Base-by-base conservation (phyloP, 2,329 filamentous ascomycete species). In the Coniella vitis region DNA sequence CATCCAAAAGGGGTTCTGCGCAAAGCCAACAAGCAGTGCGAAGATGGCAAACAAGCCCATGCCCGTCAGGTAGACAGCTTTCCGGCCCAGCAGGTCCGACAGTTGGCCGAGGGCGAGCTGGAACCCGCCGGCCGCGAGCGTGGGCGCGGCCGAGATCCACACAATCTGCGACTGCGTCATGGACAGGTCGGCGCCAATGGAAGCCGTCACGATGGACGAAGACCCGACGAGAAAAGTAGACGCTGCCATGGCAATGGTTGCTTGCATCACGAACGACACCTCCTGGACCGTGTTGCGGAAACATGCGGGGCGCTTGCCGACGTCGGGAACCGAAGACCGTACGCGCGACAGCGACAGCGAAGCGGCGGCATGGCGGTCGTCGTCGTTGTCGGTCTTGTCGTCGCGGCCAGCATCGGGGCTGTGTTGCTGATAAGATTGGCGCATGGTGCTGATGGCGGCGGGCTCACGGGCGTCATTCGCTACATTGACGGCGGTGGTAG, bases 161-260 rank as follows among this genome's bases (percentile, higher is more conserved):
- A 81, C 83, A 20, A 86, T 76, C 57, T 87, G 73, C 1, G 80
- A 77, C 40, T 76, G 78, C 3, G 74, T 78, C 81, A 86, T 86
- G 39, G 69, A 59, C 47, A 86, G 62, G 52, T 83, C 78, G 13
- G 63, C 60, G 2, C 75, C 79, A 41, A 84, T 81, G 44, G 76
- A 76, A 1, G 76, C 76, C 1, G 79, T 81, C 52, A 84, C 79
- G 51, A 84, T 81, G 3, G 81, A 73, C 4, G 78, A 72, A 4
- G 74, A 69, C 12, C 82, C 83, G 7, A 70, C 69, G 22, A 83
- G 66, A 56, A 86, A 81, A 4, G 75, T 74, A 9, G 72, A 74
- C 58, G 82, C 80, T 3, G 77, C 81, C 38, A 84, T 81, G 2
- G 81, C 81, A 67, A 85, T 78, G 2, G 83, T 86, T 9, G 81